phyloP scores from a whole-genome alignment of 1,284 basidiomycete genomes.

The Sporisorium sorghi region DNA sequence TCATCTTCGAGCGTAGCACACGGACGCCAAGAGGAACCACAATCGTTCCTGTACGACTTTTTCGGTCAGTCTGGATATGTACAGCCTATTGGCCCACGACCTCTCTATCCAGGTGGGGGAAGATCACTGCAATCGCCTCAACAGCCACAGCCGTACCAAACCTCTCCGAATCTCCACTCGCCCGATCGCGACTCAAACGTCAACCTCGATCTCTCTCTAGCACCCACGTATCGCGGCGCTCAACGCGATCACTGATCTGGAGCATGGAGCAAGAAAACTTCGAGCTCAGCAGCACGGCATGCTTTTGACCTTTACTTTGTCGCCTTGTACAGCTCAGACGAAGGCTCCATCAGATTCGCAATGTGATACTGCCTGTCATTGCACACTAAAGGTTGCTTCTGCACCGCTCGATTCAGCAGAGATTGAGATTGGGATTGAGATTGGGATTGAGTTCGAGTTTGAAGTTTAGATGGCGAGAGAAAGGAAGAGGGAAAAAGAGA shows the following conservation, averaged over 20 bases:
- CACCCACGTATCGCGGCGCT: not conserved
- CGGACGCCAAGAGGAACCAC: not conserved
- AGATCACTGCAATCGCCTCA: not conserved
- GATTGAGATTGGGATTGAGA: too few relatives aligned
- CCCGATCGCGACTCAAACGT: not conserved
- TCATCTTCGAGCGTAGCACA: not conserved
- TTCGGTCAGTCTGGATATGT: not conserved
- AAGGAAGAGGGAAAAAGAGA: too few relatives aligned
- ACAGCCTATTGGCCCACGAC: not conserved
- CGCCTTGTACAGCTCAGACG: too few relatives aligned
- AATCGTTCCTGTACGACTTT: not conserved
- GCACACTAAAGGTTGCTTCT: too few relatives aligned
- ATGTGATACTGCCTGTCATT: too few relatives aligned
- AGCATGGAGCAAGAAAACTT: not conserved
- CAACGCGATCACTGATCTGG: not conserved
- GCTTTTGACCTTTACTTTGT: not conserved
- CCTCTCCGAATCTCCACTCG: not conserved
- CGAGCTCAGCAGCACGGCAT: not conserved
- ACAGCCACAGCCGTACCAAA: not conserved
- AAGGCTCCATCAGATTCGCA: too few relatives aligned
- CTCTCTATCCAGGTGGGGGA: constrained; percentile 3
- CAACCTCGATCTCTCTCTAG: not conserved
- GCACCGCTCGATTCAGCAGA: too few relatives aligned
- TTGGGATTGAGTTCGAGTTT: too few relatives aligned
- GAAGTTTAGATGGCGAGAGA: too few relatives aligned